These are phyloP conservation scores for Combretum micranthum DNA, from an alignment of 345 rosid species.

Conservation along the genomic window DNA sequence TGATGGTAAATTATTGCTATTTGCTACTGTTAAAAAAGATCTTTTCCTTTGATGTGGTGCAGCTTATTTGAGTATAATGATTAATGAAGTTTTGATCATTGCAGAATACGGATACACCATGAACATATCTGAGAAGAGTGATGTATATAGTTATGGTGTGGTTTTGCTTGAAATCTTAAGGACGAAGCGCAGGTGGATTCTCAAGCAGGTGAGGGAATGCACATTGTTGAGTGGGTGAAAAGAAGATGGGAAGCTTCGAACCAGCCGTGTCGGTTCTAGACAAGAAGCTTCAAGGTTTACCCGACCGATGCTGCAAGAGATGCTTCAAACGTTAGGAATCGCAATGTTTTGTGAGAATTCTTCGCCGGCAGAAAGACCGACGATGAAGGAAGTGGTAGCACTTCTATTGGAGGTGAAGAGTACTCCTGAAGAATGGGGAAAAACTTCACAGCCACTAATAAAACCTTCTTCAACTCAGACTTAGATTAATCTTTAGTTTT, in stretches of 20 bases:
- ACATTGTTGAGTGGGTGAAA: conserved; percentile 96
- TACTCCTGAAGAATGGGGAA: conserved; percentile 84
- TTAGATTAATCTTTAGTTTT: conserved; percentile 9
- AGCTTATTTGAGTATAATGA: not conserved
- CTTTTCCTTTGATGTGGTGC: not conserved
- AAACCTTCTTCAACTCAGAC: conserved; percentile 64
- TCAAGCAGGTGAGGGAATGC: conserved; percentile 64
- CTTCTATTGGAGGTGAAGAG: conserved; percentile 85
- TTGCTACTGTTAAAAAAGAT: too few relatives aligned
- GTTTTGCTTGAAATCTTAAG: conserved; percentile 86
- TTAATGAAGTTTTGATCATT: conserved; percentile 6
- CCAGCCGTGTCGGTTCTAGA: conserved; percentile 72
- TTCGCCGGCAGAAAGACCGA: conserved; percentile 74
- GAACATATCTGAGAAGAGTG: conserved; percentile 96
- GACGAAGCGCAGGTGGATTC: conserved; percentile 75
- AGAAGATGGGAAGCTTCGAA: conserved; percentile 97
- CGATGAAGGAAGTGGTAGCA: conserved; percentile 96
- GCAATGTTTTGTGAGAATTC: conserved; percentile 96
- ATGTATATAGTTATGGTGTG: conserved; percentile 88
- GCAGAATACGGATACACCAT: conserved; percentile 93
- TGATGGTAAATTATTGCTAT: too few relatives aligned
- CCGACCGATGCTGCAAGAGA: conserved; percentile 88
- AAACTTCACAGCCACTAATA: conserved; percentile 82
- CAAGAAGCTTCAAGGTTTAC: conserved; percentile 67
- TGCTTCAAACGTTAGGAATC: conserved; percentile 90